phyloP scores from a whole-genome alignment of 1,139 yeast species.

The Debaryomycetaceae sp. region DNA sequence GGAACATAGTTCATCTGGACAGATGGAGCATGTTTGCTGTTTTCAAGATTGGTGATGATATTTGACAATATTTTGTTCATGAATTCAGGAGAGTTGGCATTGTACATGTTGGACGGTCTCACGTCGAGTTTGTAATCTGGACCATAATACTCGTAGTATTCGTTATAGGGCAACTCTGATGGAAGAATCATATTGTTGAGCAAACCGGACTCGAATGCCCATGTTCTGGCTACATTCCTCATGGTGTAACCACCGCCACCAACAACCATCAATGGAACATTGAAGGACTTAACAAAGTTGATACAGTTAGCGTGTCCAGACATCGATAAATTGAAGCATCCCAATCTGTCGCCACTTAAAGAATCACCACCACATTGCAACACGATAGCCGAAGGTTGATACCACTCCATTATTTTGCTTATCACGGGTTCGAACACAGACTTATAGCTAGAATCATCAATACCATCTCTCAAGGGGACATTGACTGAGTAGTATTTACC shows the following conservation, averaged over 20 bases:
- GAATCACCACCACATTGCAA: constrained; percentile 95
- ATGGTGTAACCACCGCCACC: constrained; percentile 99
- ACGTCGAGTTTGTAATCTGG: constrained; percentile 94
- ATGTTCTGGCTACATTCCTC: constrained; percentile 92
- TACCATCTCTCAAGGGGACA: constrained; percentile 89
- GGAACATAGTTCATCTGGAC: constrained; percentile 93
- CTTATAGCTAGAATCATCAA: constrained; percentile 84
- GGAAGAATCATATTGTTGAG: constrained; percentile 77
- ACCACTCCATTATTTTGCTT: constrained; percentile 82
- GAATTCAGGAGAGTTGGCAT: constrained; percentile 92
- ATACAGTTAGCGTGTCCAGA: constrained; percentile 96
- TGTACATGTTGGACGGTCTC: constrained; percentile 93
- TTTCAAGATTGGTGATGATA: constrained; percentile 73
- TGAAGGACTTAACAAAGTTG: constrained; percentile 80
- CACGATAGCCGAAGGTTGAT: constrained; percentile 89
- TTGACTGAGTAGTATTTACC: constrained; percentile 86
- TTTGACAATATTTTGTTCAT: constrained; percentile 79
- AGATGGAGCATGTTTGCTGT: constrained; percentile 91
- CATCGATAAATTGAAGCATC: constrained; percentile 90
- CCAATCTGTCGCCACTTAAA: constrained; percentile 83
- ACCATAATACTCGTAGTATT: constrained; percentile 94
- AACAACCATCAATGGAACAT: constrained; percentile 83
- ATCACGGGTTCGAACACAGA: constrained; percentile 86
- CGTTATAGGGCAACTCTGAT: constrained; percentile 87
- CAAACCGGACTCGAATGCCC: constrained; percentile 94